Percentiles rank a stretch among this genome's conserved stretches.
phyloP scores from a whole-genome alignment of 2,329 filamentous ascomycete species.

The Neofusicoccum cordaticola region DNA sequence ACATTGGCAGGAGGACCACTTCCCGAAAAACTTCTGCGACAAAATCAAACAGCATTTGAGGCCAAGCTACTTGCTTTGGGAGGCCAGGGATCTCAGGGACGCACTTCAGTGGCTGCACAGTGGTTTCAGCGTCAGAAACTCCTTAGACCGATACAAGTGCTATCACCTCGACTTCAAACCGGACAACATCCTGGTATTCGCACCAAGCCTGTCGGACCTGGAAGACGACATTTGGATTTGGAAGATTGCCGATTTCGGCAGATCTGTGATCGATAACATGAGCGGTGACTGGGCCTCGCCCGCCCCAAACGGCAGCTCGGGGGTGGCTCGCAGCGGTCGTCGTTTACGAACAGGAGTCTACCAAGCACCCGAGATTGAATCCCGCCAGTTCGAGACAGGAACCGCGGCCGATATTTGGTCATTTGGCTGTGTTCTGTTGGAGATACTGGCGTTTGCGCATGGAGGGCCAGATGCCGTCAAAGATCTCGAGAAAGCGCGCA shows the following conservation, averaged over 20 bases:
- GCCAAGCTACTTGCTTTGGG: slow-evolving; percentile 2
- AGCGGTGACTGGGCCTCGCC: background rate
- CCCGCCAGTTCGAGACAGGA: background rate
- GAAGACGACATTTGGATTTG: background rate
- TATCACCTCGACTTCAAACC: slow-evolving; percentile 1
- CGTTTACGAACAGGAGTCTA: background rate
- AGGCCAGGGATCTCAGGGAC: background rate
- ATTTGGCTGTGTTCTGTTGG: background rate
- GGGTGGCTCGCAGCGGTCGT: background rate
- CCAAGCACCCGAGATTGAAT: background rate
- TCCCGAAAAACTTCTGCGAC: background rate
- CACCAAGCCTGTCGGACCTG: background rate
- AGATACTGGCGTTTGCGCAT: background rate
- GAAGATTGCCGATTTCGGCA: slow-evolving; percentile 5
- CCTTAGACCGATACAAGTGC: background rate
- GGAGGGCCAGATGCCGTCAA: background rate
- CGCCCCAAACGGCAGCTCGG: background rate
- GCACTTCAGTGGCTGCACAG: background rate
- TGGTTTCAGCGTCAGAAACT: background rate
- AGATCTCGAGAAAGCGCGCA: background rate
- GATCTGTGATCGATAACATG: background rate
- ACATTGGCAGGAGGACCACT: background rate
- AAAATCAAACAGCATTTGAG: background rate
- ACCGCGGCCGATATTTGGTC: slow-evolving; percentile 1
- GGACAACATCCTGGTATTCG: background rate